Percentiles rank a stretch among this genome's conserved stretches.
phyloP scores from a whole-genome alignment of 345 rosid genomes.

The Camelina laxa region DNA sequence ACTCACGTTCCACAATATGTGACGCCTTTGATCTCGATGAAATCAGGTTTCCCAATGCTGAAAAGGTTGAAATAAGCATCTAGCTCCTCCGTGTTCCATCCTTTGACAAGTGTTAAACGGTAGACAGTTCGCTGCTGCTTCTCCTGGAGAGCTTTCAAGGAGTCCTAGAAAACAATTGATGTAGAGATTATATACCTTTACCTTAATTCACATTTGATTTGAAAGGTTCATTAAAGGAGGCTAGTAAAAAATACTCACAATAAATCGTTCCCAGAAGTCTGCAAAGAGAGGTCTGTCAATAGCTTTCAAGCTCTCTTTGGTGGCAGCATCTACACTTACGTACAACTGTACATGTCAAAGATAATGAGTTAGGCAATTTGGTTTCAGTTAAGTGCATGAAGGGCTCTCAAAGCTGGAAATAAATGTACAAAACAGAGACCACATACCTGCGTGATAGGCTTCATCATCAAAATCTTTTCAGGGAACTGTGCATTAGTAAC shows the following conservation, averaged over 20 bases:
- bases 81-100: slow-evolving; percentile 92
- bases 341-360: slow-evolving; percentile 69
- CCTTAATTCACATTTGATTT: slow-evolving; percentile 3
- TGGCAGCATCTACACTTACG: slow-evolving; percentile 98
- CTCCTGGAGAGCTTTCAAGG: slow-evolving; percentile 75
- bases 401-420: slow-evolving; percentile 6
- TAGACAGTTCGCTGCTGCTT: slow-evolving; percentile 92
- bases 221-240: neutral
- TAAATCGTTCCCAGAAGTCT: slow-evolving; percentile 96
- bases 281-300: slow-evolving; percentile 96
- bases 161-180: slow-evolving; percentile 56
- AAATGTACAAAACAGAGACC: slow-evolving; percentile 9
- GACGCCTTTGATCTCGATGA: slow-evolving; percentile 97
- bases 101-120: slow-evolving; percentile 93
- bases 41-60: slow-evolving; percentile 87
- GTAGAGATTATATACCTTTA: slow-evolving; percentile 18
- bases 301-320: slow-evolving; percentile 95
- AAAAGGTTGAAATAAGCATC: slow-evolving; percentile 89
- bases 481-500: slow-evolving; percentile 99
- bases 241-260: slow-evolving; percentile 55
- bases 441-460: slow-evolving; percentile 87
- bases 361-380: slow-evolving; percentile 5
- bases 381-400: neutral
- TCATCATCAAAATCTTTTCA: slow-evolving; percentile 78
- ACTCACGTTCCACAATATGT: slow-evolving; percentile 95